These are phyloP conservation scores for Solanum corneliomulleri DNA, from an alignment of 257 asterid species.

Conservation along the genomic window DNA sequence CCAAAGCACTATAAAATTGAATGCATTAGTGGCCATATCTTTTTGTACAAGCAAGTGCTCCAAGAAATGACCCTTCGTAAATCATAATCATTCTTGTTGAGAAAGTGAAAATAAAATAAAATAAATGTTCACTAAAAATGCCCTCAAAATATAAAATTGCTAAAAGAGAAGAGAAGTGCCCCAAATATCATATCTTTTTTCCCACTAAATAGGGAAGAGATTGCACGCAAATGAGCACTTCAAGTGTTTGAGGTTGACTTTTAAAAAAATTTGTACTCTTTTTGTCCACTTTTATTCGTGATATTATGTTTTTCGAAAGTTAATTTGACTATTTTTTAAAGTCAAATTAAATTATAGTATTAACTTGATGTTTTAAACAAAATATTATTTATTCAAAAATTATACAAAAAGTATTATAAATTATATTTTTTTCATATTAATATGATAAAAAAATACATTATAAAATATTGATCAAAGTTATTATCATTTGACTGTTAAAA, in stretches of 20 bases:
- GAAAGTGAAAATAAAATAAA: not conserved
- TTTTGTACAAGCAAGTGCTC: not conserved
- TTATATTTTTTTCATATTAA: too few species aligned
- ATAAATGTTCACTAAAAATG: not conserved
- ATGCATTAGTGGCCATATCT: not conserved
- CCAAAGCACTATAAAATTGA: not conserved
- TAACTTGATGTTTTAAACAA: too few species aligned
- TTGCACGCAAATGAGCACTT: not conserved
- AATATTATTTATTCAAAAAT: too few species aligned
- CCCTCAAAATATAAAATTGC: not conserved
- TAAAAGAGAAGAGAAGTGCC: not conserved
- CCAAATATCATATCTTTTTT: not conserved
- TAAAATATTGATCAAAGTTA: too few species aligned
- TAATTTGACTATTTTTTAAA: too few species aligned
- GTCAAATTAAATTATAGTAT: too few species aligned
- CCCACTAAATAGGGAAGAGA: not conserved
- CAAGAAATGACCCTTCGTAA: not conserved
- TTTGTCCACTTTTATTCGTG: too few species aligned
- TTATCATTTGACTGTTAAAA: too few species aligned
- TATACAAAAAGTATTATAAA: too few species aligned
- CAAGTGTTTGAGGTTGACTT: not conserved
- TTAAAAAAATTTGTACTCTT: too few species aligned
- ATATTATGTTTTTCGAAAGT: too few species aligned
- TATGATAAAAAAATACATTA: too few species aligned
- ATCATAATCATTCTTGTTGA: not conserved